A percentile compares a stretch with the other conserved stretches of the same genome.
Conservation (phyloP, 768 basidiomycete species). For the Heimioporus sp. region DNA sequence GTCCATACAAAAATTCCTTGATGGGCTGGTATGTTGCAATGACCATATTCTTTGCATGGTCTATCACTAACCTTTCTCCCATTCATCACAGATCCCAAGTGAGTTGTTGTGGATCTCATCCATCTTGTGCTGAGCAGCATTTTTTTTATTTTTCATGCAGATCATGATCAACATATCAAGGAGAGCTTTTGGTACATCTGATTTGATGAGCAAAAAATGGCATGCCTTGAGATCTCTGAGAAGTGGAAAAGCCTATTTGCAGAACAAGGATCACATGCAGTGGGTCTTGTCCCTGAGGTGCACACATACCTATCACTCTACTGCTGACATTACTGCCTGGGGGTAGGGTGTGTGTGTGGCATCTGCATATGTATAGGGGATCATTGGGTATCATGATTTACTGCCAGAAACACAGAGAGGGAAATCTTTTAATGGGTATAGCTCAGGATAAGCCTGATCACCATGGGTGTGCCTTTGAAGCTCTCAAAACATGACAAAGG, state of each 20-base stretch:
- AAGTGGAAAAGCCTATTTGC: conserved; percentile 50
- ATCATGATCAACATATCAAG: conserved; percentile 54
- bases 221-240: conserved; percentile 52
- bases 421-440: conserved; percentile 86
- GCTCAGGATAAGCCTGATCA: conserved; percentile 69
- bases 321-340: too few species aligned
- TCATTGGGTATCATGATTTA: too few species aligned
- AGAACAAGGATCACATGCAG: conserved; percentile 66
- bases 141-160: too few species aligned
- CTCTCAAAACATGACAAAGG: too few species aligned
- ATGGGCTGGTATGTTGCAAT: conserved; percentile 45
- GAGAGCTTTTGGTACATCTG: conserved; percentile 63
- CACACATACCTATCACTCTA: too few species aligned
- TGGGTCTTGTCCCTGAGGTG: too few species aligned
- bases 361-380: too few species aligned
- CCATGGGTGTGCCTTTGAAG: conserved; percentile 69
- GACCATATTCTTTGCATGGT: neutral
- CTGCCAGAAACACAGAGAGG: conserved; percentile 60
- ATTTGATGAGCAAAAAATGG: conserved; percentile 42
- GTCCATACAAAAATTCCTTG: conserved; percentile 44
- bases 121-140: conserved; percentile 10
- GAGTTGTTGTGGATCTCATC: conserved; percentile 27
- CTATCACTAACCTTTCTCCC: too few species aligned
- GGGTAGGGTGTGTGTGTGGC: too few species aligned
- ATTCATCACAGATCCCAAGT: conserved; percentile 50